A percentile compares a stretch with the other conserved stretches of the same genome.
These are phyloP conservation scores for Trichoderma atrobrunneum DNA, from an alignment of 2,329 filamentous ascomycete genomes.

Conservation along the genomic window DNA sequence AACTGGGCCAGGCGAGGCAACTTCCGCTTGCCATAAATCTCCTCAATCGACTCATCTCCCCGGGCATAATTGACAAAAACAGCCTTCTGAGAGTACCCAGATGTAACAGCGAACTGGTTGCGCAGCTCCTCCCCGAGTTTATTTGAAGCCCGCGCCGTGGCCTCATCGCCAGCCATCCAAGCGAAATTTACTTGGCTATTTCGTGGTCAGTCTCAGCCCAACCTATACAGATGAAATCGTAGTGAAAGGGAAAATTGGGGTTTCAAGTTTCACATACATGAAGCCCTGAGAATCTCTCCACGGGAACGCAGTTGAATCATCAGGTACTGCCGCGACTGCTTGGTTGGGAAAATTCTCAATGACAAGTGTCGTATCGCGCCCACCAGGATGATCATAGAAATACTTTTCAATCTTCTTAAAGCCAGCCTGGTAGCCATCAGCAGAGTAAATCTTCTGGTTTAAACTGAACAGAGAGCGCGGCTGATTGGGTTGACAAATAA, in stretches of 20 bases:
- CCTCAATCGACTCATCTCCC: slow-evolving; percentile 4
- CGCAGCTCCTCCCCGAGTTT: neutral
- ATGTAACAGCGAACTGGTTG: neutral
- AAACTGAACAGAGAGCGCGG: slow-evolving; percentile 1
- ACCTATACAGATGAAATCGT: accelerated
- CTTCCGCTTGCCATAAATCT: neutral
- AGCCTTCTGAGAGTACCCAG: neutral
- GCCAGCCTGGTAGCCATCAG: neutral
- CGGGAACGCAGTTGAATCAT: neutral
- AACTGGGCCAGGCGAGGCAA: neutral
- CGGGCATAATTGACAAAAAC: slow-evolving; percentile 10
- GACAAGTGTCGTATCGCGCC: neutral
- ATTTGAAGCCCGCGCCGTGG: neutral
- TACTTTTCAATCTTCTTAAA: neutral
- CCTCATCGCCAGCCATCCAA: neutral
- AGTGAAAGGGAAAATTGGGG: neutral
- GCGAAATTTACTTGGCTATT: neutral
- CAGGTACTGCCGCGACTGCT: neutral
- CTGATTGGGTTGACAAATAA: neutral
- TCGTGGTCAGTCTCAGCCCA: neutral
- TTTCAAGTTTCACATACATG: neutral
- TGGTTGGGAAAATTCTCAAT: slow-evolving; percentile 4
- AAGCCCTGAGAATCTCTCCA: slow-evolving; percentile 11
- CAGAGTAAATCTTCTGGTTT: slow-evolving; percentile 4
- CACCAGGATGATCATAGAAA: neutral